phyloP scores from a whole-genome alignment of 352 stramenopile genomes.

The Phytophthora rubi region DNA sequence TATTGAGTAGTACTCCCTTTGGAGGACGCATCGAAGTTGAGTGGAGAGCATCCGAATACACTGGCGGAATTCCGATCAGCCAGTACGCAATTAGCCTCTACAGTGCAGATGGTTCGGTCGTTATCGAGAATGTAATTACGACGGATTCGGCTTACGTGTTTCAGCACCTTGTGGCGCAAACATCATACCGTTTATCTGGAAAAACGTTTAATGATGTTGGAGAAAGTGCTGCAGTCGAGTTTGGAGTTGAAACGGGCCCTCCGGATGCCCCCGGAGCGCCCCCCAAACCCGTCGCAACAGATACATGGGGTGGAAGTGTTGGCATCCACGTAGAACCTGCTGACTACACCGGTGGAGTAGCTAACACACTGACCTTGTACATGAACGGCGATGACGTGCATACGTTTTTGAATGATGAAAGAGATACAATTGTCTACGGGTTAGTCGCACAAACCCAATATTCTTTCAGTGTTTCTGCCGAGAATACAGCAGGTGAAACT shows the following conservation, averaged over 20 bases:
- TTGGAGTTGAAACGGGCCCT: slow-evolving; percentile 19
- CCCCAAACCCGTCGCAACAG: slow-evolving; percentile 14
- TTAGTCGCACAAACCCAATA: slow-evolving; percentile 50
- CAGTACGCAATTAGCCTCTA: slow-evolving; percentile 35
- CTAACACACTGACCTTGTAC: slow-evolving; percentile 42
- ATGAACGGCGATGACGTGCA: slow-evolving; percentile 25
- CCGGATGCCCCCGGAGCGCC: slow-evolving; percentile 33
- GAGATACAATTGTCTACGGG: slow-evolving; percentile 36
- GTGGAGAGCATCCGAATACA: slow-evolving; percentile 47
- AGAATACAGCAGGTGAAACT: slow-evolving; percentile 44
- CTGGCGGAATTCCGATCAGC: slow-evolving; percentile 45
- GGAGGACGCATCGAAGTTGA: slow-evolving; percentile 54
- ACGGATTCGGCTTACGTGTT: slow-evolving; percentile 21
- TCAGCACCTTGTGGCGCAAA: slow-evolving; percentile 26
- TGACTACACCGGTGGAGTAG: slow-evolving; percentile 52
- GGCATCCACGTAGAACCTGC: slow-evolving; percentile 23
- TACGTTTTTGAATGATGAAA: slow-evolving; percentile 29
- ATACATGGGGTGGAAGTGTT: slow-evolving; percentile 39
- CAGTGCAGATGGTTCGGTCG: background rate
- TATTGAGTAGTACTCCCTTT: slow-evolving; percentile 34
- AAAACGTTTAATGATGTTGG: slow-evolving; percentile 30
- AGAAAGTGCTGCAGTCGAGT: slow-evolving; percentile 19
- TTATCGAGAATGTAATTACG: slow-evolving; percentile 14
- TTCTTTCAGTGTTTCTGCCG: slow-evolving; percentile 41
- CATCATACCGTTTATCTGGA: slow-evolving; percentile 33